A percentile compares a stretch with the other conserved stretches of the same genome.
Conservation (phyloP, 495 filamentous ascomycete species). For the Glarea lozoyensis region DNA sequence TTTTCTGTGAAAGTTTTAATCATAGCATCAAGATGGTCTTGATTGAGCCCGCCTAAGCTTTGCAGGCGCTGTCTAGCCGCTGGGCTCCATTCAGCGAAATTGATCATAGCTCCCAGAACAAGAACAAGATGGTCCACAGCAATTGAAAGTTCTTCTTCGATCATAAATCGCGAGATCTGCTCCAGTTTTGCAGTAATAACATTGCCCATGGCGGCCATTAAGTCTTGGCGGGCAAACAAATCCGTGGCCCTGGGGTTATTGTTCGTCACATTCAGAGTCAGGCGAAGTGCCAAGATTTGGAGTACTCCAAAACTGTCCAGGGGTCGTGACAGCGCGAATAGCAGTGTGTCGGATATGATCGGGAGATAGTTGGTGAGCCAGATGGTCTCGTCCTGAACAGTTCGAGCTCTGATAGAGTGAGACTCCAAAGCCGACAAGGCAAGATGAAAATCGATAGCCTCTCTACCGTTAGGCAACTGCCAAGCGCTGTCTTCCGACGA, state of each 20-base stretch:
- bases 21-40: constrained; percentile 34
- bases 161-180: constrained; percentile 29
- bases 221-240: constrained; percentile 45
- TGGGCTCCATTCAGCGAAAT: constrained; percentile 71
- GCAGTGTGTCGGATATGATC: constrained; percentile 15
- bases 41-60: constrained; percentile 17
- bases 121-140: constrained; percentile 67
- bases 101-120: constrained; percentile 77
- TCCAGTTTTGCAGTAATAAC: constrained; percentile 26
- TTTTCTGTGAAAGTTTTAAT: constrained; percentile 44
- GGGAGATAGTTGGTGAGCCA: constrained; percentile 24
- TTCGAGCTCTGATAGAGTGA: constrained; percentile 30
- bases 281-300: constrained; percentile 42
- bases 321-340: constrained; percentile 10
- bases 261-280: constrained; percentile 84
- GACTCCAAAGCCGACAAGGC: constrained; percentile 59
- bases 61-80: constrained; percentile 32
- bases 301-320: constrained; percentile 8
- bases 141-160: constrained; percentile 34
- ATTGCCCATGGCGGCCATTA: constrained; percentile 22
- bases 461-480: constrained; percentile 22
- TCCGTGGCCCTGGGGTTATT: constrained; percentile 61
- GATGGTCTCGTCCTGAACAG: constrained; percentile 21
- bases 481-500: constrained; percentile 11
- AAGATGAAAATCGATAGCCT: constrained; percentile 27